phyloP scores from a whole-genome alignment of 2,329 filamentous ascomycete species.

The Xylaria sp. region DNA sequence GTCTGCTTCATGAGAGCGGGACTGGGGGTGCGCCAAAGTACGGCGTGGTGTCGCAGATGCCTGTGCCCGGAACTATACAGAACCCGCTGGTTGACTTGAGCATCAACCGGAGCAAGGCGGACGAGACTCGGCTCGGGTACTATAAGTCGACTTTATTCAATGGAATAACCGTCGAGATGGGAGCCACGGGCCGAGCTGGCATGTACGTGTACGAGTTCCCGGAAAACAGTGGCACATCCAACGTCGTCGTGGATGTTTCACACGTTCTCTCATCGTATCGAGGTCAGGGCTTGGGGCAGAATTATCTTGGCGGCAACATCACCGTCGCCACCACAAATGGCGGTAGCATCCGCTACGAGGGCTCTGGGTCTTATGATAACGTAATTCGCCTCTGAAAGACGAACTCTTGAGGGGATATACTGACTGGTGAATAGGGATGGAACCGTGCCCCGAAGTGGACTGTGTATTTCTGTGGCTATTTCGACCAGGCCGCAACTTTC shows the following conservation, averaged over 20 bases:
- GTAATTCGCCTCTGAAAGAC: slow-evolving; percentile 49
- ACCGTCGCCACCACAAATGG: slow-evolving; percentile 58
- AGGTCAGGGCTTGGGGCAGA: slow-evolving; percentile 69
- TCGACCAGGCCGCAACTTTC: slow-evolving; percentile 59
- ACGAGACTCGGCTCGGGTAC: slow-evolving; percentile 68
- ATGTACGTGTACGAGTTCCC: slow-evolving; percentile 72
- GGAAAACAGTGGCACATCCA: slow-evolving; percentile 49
- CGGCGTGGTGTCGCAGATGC: slow-evolving; percentile 71
- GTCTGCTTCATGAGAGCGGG: slow-evolving; percentile 73
- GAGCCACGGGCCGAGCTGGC: slow-evolving; percentile 66
- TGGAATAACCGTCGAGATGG: slow-evolving; percentile 67
- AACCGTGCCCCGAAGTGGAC: slow-evolving; percentile 72
- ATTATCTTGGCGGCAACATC: slow-evolving; percentile 70
- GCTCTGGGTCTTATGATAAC: slow-evolving; percentile 71
- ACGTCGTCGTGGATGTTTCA: slow-evolving; percentile 72
- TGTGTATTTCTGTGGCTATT: slow-evolving; percentile 72
- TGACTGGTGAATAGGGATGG: slow-evolving; percentile 61
- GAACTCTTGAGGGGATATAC: background rate
- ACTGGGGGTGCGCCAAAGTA: slow-evolving; percentile 78
- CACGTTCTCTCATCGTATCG: slow-evolving; percentile 73
- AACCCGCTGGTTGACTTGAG: slow-evolving; percentile 68
- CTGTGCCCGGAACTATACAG: slow-evolving; percentile 59
- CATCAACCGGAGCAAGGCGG: slow-evolving; percentile 62
- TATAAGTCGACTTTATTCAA: slow-evolving; percentile 68
- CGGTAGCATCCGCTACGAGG: slow-evolving; percentile 62